Conservation (phyloP, 306 rosid genomes). For the Acacia acuminata region DNA sequence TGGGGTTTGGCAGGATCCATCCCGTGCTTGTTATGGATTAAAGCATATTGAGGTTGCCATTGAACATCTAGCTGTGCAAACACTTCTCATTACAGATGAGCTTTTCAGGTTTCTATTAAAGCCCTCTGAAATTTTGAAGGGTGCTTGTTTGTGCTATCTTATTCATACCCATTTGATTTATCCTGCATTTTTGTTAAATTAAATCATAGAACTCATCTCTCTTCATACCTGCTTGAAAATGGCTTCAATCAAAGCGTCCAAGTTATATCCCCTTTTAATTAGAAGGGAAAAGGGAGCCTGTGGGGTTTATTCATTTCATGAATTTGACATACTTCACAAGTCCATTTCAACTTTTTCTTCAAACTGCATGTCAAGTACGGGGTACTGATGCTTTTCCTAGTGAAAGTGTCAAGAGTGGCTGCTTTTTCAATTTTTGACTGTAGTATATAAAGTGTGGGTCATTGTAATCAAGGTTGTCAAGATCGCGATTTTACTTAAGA, state of each 20-base stretch:
- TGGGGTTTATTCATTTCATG: neutral
- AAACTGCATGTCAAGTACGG: neutral
- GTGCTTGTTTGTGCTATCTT: slow-evolving; percentile 9
- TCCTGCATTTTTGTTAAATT: slow-evolving; percentile 20
- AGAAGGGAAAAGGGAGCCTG: neutral
- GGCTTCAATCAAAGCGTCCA: slow-evolving; percentile 14
- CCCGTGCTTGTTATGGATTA: slow-evolving; percentile 91
- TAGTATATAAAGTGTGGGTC: neutral
- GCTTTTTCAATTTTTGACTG: neutral
- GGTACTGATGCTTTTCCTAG: neutral
- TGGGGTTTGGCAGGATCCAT: slow-evolving; percentile 59
- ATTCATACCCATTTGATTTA: slow-evolving; percentile 9
- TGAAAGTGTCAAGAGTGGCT: neutral
- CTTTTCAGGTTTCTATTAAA: slow-evolving; percentile 75
- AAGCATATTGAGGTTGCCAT: slow-evolving; percentile 97
- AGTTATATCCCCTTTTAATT: neutral
- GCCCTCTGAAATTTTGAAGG: slow-evolving; percentile 7
- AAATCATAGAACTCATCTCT: neutral
- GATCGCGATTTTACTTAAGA: too few species aligned
- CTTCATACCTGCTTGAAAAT: slow-evolving; percentile 5
- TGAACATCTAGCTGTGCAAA: slow-evolving; percentile 90
- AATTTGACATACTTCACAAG: neutral
- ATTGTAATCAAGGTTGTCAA: too few species aligned
- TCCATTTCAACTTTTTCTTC: neutral
- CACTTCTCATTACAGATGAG: slow-evolving; percentile 81